Base-by-base conservation (phyloP, 805 yeast genomes). In the Metschnikowia corniflorae region DNA sequence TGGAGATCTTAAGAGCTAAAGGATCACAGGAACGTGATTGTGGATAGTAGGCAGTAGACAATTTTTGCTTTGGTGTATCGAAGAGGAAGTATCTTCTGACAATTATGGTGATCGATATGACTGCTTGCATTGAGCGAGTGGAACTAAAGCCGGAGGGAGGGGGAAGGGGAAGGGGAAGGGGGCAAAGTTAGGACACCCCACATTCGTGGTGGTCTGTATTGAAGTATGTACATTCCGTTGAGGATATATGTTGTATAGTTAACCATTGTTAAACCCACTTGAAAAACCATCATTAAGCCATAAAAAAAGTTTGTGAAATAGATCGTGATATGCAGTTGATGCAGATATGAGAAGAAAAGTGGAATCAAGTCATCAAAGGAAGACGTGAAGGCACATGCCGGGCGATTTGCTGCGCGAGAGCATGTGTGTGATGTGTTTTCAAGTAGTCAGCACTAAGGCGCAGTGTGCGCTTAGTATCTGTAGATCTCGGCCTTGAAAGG, bases 401-500 rank as follows among this genome's bases (percentile, higher is more conserved):
- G n/a, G n/a, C n/a, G n/a, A n/a, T n/a, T n/a, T n/a, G n/a, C n/a
- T n/a, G n/a, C 15, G 28, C 21, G n/a, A 18, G 30, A 22, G 16
- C 19, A 22, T 16, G n/a, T 22, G 14, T 10, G 23, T 12, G 44
- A 44, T 39, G 44, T 40, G 34, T 26, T 43, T 43, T 33, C 47
- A 43, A 45, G 45, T 27, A 25, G 37, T 18, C 13, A 20, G 20
- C 22, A 21, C 5, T 5, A 21, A n/a, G 24, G n/a, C n/a, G n/a
- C 8, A n/a, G 15, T 18, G 27, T 7, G 24, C 43, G 42, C 40
- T 53, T 86, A 91, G 77, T 91, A 91, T 77, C 97, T 86, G 94
- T 91, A 91, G 76, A 82, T 86, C 58, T 91, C 97, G 61, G 95
- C 82, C 83, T 91, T 91, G 95, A 60, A 91, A 58, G 98, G 98